Evolutionary conservation across 2,329 filamentous ascomycete species (phyloP).

Genomic region (Ophiosphaerella narmari): DNA sequence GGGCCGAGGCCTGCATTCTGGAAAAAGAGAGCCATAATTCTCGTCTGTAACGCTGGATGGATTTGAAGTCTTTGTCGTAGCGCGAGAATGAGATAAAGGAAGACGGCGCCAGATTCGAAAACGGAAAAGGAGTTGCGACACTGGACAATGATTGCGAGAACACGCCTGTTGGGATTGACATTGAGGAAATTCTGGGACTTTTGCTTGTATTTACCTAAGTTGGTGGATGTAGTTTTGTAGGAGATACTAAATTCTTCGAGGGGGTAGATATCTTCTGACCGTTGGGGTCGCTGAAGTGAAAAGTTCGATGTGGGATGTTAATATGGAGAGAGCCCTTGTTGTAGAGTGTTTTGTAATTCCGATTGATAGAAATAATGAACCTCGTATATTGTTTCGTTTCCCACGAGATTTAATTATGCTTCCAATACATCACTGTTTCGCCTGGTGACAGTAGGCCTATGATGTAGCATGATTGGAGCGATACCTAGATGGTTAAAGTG

Average conservation of each 20-base stretch:
- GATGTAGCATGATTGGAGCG: background rate
- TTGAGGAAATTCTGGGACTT: conserved; percentile 81
- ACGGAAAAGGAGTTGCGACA: conserved; percentile 71
- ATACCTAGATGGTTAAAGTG: background rate
- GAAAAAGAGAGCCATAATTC: conserved; percentile 62
- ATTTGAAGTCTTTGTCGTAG: conserved; percentile 77
- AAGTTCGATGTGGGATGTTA: conserved; percentile 61
- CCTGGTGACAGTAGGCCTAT: background rate
- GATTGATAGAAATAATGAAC: too few relatives aligned
- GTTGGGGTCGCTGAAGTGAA: conserved; percentile 82
- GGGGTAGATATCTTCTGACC: conserved; percentile 83
- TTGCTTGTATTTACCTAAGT: conserved; percentile 70
- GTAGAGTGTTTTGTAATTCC: too few relatives aligned
- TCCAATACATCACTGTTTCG: background rate
- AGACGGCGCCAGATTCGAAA: conserved; percentile 80
- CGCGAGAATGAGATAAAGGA: conserved; percentile 79
- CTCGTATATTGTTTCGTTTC: too few relatives aligned
- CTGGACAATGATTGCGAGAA: conserved; percentile 77
- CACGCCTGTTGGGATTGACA: conserved; percentile 89
- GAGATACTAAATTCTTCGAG: conserved; percentile 72
- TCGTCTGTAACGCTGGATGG: conserved; percentile 79
- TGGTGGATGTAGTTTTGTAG: conserved; percentile 51
- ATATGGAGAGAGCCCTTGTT: conserved; percentile 14
- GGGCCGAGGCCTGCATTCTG: conserved; percentile 76
- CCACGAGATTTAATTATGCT: background rate